These are phyloP conservation scores for Scenedesmus sp. DNA, from an alignment of 163 green algal genomes.

Conservation along the genomic window DNA sequence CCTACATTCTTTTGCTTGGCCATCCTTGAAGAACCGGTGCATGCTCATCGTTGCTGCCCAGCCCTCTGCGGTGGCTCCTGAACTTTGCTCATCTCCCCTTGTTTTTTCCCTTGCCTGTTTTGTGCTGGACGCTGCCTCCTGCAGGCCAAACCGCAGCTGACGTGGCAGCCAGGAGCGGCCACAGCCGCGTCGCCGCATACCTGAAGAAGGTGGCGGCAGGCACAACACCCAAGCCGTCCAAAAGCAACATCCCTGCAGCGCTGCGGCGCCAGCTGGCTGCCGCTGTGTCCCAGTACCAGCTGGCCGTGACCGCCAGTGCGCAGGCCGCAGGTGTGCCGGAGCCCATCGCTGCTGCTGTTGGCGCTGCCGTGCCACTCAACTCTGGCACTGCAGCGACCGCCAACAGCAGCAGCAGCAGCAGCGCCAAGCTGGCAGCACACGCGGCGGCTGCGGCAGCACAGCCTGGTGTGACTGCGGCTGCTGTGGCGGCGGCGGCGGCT, in stretches of 20 bases:
- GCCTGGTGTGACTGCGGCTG: background rate
- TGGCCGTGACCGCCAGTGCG: background rate
- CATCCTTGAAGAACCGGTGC: too few relatives aligned
- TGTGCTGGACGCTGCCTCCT: background rate
- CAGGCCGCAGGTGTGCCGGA: background rate
- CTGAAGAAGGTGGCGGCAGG: background rate
- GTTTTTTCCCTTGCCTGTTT: too few relatives aligned
- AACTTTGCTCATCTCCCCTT: background rate
- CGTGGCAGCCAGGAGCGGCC: conserved; percentile 1
- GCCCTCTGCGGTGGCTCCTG: too few relatives aligned
- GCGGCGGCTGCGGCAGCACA: too few relatives aligned
- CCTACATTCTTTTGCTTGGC: too few relatives aligned
- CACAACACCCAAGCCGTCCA: background rate
- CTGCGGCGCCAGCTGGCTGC: background rate
- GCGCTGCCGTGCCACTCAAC: background rate
- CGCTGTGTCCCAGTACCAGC: background rate
- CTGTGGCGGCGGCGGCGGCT: background rate
- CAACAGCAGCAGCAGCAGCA: background rate
- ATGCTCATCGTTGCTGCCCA: too few relatives aligned
- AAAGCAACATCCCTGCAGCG: background rate
- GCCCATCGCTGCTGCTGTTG: background rate
- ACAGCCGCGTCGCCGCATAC: conserved; percentile 15
- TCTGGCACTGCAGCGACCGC: background rate
- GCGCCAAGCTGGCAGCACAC: background rate
- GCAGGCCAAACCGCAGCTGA: conserved; percentile 35